Evolutionary conservation across 176 grass and related monocot genomes (phyloP).

Genomic region (Hsuehochloa calcarea): DNA sequence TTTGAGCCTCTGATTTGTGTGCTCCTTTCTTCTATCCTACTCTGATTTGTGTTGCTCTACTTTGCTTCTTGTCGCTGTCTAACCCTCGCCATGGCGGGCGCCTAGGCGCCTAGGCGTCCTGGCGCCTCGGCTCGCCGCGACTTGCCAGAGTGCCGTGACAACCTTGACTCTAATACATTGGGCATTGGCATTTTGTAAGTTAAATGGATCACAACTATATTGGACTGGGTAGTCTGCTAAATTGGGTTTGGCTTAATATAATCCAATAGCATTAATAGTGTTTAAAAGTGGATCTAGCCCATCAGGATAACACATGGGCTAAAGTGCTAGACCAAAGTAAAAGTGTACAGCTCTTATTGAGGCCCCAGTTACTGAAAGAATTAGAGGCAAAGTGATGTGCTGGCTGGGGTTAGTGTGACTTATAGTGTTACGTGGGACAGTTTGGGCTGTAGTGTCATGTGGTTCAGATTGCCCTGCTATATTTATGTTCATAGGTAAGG

Average conservation of each 20-base stretch:
- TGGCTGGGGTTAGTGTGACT: not conserved
- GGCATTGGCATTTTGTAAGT: not conserved
- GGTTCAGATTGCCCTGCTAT: not conserved
- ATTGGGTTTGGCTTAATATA: not conserved
- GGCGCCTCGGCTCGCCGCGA: too few relatives aligned
- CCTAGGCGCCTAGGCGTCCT: too few relatives aligned
- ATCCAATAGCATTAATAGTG: not conserved
- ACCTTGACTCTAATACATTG: not conserved
- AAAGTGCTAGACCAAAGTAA: not conserved
- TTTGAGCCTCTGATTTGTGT: too few relatives aligned
- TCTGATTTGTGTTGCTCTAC: too few relatives aligned
- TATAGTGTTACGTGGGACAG: not conserved
- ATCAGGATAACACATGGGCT: not conserved
- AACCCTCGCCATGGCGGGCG: too few relatives aligned
- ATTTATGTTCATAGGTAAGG: not conserved
- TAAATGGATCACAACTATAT: not conserved
- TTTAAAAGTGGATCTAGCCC: not conserved
- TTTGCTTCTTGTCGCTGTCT: too few relatives aligned
- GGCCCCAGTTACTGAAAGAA: not conserved
- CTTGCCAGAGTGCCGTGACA: too few relatives aligned
- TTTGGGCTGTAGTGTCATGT: not conserved
- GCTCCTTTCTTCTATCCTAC: too few relatives aligned
- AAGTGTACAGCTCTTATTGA: not conserved
- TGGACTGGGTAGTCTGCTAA: not conserved
- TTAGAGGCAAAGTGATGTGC: not conserved